Evolutionary conservation across 805 yeast species (phyloP), one percentile per base, ranked within the genome.

Genomic region (Blastobotrys peoriensis): DNA sequence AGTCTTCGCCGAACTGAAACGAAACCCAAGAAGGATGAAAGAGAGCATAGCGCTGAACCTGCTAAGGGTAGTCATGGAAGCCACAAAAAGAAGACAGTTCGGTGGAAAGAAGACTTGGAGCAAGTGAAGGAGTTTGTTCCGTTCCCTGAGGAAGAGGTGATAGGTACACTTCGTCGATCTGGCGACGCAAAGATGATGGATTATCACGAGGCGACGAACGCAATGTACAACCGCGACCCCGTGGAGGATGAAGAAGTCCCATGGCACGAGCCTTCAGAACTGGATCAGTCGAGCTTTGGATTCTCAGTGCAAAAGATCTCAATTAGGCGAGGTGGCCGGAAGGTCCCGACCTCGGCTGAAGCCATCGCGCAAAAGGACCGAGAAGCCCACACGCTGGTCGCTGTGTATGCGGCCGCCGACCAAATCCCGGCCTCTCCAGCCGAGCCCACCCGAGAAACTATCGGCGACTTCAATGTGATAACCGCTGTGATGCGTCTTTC

Each of bases 51-150:
- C 10, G 35, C 20, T 3, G 33, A 45, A 18, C 19, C 10, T 33
- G 41, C 37, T 9, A 25, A 25, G 13, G 30, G 30, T 13, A 13
- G 13, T 25, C 8, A 25, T 8, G 17, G 22, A 21, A 42, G 34
- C 41, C 41, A 48, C 28, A 41, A 44, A 20, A 33, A 35, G 13
- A 51, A 51, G 35, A 23, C 39, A 5, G 55, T 53, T 5, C 44
- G 23, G 9, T 53, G 54, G 53, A 19, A 38, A 13, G 52, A 45
- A n/a, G 52, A 45, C 9, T 41, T 53, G 34, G 53, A 36, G n/a
- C 45, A 49, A 22, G 38, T 49, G 5, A 36, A 37, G 23, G 20
- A 33, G 23, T 44, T 50, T 25, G 46, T 40, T 16, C 37, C 22
- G 17, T 46, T 38, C 19, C 41, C 46, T 3, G 49, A 49, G 20